Evolutionary conservation across 257 asterid genomes (phyloP).

Genomic region (Capsicum chinense): DNA sequence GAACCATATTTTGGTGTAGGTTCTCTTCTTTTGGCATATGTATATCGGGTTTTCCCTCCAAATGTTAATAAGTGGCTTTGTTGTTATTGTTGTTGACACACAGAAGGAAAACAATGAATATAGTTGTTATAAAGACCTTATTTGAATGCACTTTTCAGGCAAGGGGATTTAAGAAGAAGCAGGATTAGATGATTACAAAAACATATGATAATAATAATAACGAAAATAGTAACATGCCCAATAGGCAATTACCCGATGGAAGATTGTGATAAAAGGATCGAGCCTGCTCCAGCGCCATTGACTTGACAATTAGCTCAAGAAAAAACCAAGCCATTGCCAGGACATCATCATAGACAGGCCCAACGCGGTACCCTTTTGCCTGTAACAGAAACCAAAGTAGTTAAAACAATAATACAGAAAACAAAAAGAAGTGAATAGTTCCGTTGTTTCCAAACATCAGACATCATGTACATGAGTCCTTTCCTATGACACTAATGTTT

Average conservation of each 20-base stretch:
- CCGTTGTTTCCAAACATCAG: not conserved
- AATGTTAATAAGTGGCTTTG: too few species aligned
- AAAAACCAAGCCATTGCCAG: slow-evolving; percentile 99
- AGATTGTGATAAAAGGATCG: slow-evolving; percentile 84
- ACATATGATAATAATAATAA: slow-evolving; percentile 27
- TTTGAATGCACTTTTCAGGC: not conserved
- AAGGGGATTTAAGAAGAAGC: not conserved
- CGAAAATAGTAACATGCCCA: slow-evolving; percentile 29
- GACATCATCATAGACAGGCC: slow-evolving; percentile 99
- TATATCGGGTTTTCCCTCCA: too few species aligned
- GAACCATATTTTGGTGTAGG: too few species aligned
- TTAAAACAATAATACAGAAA: slow-evolving; percentile 7
- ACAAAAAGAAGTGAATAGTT: not conserved
- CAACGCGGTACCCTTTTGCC: slow-evolving; percentile 99
- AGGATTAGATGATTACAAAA: slow-evolving; percentile 6
- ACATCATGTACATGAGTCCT: not conserved
- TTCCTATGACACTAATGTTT: not conserved
- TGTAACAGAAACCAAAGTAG: slow-evolving; percentile 40
- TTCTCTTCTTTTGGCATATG: too few species aligned
- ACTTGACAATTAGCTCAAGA: slow-evolving; percentile 94
- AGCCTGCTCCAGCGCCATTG: slow-evolving; percentile 97
- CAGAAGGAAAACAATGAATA: not conserved
- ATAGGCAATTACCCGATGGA: slow-evolving; percentile 71
- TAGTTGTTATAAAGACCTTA: not conserved
- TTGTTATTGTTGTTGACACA: not conserved